phyloP scores from a whole-genome alignment of 805 yeast genomes.

The Vanderwaltozyma yarrowii region DNA sequence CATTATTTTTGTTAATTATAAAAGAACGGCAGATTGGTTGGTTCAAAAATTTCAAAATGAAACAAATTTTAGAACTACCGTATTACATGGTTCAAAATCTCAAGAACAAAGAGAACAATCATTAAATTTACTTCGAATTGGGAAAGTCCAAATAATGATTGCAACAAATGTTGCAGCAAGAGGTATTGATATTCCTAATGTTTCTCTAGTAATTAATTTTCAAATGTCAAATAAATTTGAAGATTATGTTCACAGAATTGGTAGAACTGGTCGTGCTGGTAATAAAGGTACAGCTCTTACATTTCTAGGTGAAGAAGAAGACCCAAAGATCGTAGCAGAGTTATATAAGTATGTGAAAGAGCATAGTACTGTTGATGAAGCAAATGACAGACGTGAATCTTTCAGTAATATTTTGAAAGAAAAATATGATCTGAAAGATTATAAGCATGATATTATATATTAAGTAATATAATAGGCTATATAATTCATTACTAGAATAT shows the following conservation, averaged over 20 bases:
- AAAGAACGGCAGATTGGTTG: constrained; percentile 60
- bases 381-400: constrained; percentile 30
- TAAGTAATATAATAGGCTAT: too few relatives aligned
- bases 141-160: constrained; percentile 51
- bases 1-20: constrained; percentile 74
- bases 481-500: too few relatives aligned
- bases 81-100: constrained; percentile 77
- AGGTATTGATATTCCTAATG: constrained; percentile 87
- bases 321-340: constrained; percentile 38
- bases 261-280: constrained; percentile 97
- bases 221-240: constrained; percentile 75
- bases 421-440: constrained; percentile 77
- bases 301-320: constrained; percentile 52
- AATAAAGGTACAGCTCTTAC: constrained; percentile 66
- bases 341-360: constrained; percentile 16
- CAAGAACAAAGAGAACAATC: constrained; percentile 84
- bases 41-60: constrained; percentile 38
- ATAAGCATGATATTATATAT: constrained; percentile 61
- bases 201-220: constrained; percentile 74
- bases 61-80: constrained; percentile 40
- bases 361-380: constrained; percentile 3
- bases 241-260: constrained; percentile 85
- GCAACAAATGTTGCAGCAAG: constrained; percentile 97
- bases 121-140: constrained; percentile 45
- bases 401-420: constrained; percentile 37